A percentile compares a stretch with the other conserved stretches of the same genome.
These are phyloP conservation scores for Pseudognaphalium luteoalbum DNA, from an alignment of 129 eudicot genomes.

Conservation along the genomic window DNA sequence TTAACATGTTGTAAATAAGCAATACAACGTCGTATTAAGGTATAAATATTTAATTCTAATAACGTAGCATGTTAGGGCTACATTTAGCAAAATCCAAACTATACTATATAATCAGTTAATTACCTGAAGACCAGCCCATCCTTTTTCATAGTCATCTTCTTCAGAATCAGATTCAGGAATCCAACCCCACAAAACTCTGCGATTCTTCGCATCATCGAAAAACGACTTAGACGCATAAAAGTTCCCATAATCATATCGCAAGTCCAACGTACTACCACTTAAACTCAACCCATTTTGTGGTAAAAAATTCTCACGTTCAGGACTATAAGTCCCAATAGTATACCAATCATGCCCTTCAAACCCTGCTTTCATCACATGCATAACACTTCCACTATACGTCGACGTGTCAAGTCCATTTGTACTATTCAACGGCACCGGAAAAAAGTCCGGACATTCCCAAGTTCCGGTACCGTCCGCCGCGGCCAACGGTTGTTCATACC, in stretches of 20 bases:
- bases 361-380: conserved; percentile 43
- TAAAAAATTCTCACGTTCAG: conserved; percentile 37
- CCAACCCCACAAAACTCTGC: conserved; percentile 55
- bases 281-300: conserved; percentile 36
- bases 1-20: not conserved
- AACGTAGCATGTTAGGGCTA: too few species aligned
- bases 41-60: too few species aligned
- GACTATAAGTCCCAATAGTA: conserved; percentile 35
- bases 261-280: conserved; percentile 25
- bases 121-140: conserved; percentile 61
- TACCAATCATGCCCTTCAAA: conserved; percentile 44
- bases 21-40: not conserved
- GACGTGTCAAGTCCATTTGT: conserved; percentile 43
- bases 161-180: conserved; percentile 32
- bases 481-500: conserved; percentile 26
- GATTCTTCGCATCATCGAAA: conserved; percentile 36
- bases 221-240: conserved; percentile 51
- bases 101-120: not conserved
- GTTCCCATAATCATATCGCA: conserved; percentile 48
- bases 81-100: too few species aligned
- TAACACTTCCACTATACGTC: conserved; percentile 16
- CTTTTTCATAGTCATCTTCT: conserved; percentile 40
- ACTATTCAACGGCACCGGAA: conserved; percentile 37
- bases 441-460: conserved; percentile 46
- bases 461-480: conserved; percentile 34